Conservation (phyloP, 2,329 filamentous ascomycete species). For the Phaeoacremonium minimum region DNA sequence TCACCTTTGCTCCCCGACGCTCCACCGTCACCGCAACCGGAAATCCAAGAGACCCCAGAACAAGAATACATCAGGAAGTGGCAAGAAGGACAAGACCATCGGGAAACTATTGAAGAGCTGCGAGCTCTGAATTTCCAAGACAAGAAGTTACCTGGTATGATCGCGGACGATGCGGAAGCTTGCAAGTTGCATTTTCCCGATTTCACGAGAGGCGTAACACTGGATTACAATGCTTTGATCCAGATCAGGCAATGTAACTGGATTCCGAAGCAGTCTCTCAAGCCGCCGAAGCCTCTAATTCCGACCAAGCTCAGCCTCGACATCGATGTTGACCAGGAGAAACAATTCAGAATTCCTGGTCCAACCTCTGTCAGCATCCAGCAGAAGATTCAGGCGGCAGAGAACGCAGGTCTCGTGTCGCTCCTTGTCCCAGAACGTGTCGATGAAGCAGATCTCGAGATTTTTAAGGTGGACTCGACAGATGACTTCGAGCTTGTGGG, state of each 20-base stretch:
- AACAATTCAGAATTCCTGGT: constrained; percentile 72
- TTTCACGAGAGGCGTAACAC: constrained; percentile 70
- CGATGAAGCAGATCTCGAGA: constrained; percentile 38
- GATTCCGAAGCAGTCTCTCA: constrained; percentile 72
- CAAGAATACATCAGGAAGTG: constrained; percentile 20
- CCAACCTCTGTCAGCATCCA: constrained; percentile 49
- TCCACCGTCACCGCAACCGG: constrained; percentile 38
- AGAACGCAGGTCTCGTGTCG: constrained; percentile 42
- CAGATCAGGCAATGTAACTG: constrained; percentile 76
- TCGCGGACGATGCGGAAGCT: constrained; percentile 70
- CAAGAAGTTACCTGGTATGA: constrained; percentile 61
- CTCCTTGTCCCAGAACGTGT: constrained; percentile 31
- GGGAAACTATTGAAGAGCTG: constrained; percentile 28
- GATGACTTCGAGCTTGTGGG: constrained; percentile 63
- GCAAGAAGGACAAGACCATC: no score
- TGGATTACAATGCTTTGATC: constrained; percentile 79
- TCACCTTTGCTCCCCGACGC: constrained; percentile 40
- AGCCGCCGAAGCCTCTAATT: constrained; percentile 75
- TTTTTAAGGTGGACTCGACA: constrained; percentile 35
- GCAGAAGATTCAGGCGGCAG: constrained; percentile 49
- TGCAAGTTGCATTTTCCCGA: constrained; percentile 77
- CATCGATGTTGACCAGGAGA: constrained; percentile 80
- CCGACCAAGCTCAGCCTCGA: constrained; percentile 88
- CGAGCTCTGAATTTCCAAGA: constrained; percentile 47
- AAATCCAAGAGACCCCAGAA: constrained; percentile 24